phyloP scores from a whole-genome alignment of 2,329 filamentous ascomycete genomes.

The Calycina herbarum region DNA sequence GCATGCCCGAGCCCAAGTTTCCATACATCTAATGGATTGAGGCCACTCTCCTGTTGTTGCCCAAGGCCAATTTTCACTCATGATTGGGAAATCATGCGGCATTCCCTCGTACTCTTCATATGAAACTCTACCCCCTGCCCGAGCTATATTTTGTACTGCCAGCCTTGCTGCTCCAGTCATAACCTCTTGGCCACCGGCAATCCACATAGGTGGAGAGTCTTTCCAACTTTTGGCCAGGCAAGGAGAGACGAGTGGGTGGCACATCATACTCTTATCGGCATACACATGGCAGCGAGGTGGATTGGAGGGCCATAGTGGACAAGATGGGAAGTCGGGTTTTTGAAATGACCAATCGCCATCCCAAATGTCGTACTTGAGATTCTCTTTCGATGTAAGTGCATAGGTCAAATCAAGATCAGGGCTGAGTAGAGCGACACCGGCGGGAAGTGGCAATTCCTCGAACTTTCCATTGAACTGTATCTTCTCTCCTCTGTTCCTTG shows the following conservation, averaged over 20 bases:
- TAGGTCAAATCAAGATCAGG: not conserved
- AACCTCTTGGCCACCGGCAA: not conserved
- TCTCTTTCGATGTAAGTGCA: not conserved
- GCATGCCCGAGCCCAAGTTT: not conserved
- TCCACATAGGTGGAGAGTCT: not conserved
- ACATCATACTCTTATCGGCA: not conserved
- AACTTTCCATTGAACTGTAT: not conserved
- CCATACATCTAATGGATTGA: not conserved
- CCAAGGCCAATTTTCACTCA: not conserved
- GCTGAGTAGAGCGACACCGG: not conserved
- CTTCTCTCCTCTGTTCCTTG: not conserved
- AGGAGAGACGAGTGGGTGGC: not conserved
- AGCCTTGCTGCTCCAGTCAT: not conserved
- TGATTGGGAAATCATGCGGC: not conserved
- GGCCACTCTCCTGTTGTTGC: not conserved
- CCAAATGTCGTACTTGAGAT: not conserved
- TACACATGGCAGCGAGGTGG: not conserved
- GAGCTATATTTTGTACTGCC: not conserved
- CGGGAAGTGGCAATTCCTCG: not conserved
- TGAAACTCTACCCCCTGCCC: not conserved
- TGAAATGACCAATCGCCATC: not conserved
- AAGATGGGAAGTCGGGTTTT: not conserved
- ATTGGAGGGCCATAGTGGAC: not conserved
- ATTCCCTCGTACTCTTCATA: not conserved
- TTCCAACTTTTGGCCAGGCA: not conserved